These are phyloP conservation scores for Alternaria metachromatica DNA, from an alignment of 2,329 filamentous ascomycete species.

Conservation along the genomic window DNA sequence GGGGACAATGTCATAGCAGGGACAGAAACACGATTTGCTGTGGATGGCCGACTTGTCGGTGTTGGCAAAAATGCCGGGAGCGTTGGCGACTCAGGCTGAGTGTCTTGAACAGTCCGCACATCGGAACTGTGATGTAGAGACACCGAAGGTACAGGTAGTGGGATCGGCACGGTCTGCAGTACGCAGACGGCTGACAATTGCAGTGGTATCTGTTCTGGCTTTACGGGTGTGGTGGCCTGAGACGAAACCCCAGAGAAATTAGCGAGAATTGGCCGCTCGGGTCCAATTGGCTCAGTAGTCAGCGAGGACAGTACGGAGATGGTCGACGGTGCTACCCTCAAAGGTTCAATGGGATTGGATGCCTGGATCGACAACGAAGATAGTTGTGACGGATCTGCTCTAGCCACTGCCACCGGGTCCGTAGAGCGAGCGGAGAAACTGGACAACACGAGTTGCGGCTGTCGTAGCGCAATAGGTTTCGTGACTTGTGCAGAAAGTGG, in stretches of 20 bases:
- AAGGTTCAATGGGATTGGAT: slow-evolving; percentile 31
- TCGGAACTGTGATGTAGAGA: slow-evolving; percentile 32
- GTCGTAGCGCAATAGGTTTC: slow-evolving; percentile 20
- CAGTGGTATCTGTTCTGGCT: slow-evolving; percentile 24
- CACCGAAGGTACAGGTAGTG: slow-evolving; percentile 8
- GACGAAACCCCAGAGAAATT: slow-evolving; percentile 27
- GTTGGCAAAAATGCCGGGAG: slow-evolving; percentile 41
- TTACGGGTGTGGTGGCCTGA: slow-evolving; percentile 35
- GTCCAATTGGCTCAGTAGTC: slow-evolving; percentile 27
- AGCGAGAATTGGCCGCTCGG: slow-evolving; percentile 17
- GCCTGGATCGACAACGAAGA: slow-evolving; percentile 32
- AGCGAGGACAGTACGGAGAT: slow-evolving; percentile 28
- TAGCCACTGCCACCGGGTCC: slow-evolving; percentile 29
- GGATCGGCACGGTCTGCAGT: slow-evolving; percentile 41
- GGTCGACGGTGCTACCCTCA: slow-evolving; percentile 15
- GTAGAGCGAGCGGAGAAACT: slow-evolving; percentile 26
- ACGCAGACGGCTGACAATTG: slow-evolving; percentile 31
- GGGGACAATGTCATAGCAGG: slow-evolving; percentile 33
- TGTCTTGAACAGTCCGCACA: slow-evolving; percentile 37
- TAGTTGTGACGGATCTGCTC: slow-evolving; percentile 15
- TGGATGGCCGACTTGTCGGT: slow-evolving; percentile 39
- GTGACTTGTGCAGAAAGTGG: slow-evolving; percentile 24
- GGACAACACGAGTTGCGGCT: slow-evolving; percentile 30
- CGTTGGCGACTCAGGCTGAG: slow-evolving; percentile 46
- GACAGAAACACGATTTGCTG: slow-evolving; percentile 28